phyloP scores from a whole-genome alignment of 2,329 filamentous ascomycete genomes.

The Fusarium graminum region DNA sequence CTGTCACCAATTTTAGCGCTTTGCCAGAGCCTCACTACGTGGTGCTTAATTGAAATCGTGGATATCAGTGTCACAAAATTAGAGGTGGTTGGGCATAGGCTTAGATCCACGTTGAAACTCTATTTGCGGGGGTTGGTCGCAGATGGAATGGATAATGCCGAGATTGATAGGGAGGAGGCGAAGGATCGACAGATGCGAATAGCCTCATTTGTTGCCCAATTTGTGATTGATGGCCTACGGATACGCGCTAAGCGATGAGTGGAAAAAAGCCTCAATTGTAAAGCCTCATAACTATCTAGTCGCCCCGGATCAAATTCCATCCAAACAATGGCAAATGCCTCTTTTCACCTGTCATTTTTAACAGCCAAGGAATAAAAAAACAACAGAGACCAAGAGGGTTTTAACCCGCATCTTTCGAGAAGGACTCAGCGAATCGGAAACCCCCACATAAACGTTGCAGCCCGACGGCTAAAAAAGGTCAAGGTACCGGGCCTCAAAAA shows the following conservation, averaged over 20 bases:
- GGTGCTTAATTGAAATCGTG: background rate
- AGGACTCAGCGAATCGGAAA: slow-evolving; percentile 40
- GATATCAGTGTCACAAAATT: slow-evolving; percentile 1
- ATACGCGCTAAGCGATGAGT: slow-evolving; percentile 19
- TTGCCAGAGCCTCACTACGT: background rate
- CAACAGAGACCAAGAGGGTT: background rate
- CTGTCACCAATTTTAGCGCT: background rate
- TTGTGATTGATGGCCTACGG: background rate
- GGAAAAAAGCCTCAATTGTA: slow-evolving; percentile 5
- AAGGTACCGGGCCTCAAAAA: slow-evolving; percentile 41
- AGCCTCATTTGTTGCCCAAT: slow-evolving; percentile 26
- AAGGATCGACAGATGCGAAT: slow-evolving; percentile 24
- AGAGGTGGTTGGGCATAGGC: slow-evolving; percentile 31
- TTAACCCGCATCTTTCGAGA: slow-evolving; percentile 25
- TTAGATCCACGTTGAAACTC: slow-evolving; percentile 23
- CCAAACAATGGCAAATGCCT: slow-evolving; percentile 23
- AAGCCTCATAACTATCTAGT: slow-evolving; percentile 1
- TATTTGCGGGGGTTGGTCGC: slow-evolving; percentile 27
- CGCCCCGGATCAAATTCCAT: background rate
- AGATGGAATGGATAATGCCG: slow-evolving; percentile 4
- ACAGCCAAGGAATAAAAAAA: background rate
- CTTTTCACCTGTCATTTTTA: slow-evolving; percentile 1
- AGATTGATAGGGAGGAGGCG: slow-evolving; percentile 25
- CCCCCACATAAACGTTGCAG: slow-evolving; percentile 46
- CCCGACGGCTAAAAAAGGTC: slow-evolving; percentile 34